A percentile compares a stretch with the other conserved stretches of the same genome.
Evolutionary conservation across 2,329 filamentous ascomycete genomes (phyloP).

Genomic region (Colletotrichum echinochloae): DNA sequence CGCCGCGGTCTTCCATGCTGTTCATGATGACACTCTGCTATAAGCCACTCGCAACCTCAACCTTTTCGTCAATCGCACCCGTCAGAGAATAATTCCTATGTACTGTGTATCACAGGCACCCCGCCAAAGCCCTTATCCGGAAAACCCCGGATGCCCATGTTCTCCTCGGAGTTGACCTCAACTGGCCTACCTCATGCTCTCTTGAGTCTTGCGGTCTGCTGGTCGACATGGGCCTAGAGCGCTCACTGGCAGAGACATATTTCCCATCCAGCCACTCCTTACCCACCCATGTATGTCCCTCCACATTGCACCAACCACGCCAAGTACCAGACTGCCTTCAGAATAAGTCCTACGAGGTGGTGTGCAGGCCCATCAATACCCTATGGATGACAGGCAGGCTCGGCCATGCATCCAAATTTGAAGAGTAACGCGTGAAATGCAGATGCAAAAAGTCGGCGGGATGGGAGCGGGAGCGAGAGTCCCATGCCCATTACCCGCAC

Average conservation of each 20-base stretch:
- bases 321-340: background rate
- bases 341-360: background rate
- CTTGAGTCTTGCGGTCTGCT: background rate
- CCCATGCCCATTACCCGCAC: background rate
- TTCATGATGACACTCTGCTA: constrained; percentile 19
- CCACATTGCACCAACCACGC: constrained; percentile 7
- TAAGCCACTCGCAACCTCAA: background rate
- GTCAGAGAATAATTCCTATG: background rate
- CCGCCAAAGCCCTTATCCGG: constrained; percentile 43
- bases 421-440: constrained; percentile 21
- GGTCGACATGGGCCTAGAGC: constrained; percentile 10
- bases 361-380: constrained; percentile 6
- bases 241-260: constrained; percentile 21
- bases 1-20: constrained; percentile 31
- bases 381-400: constrained; percentile 19
- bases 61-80: background rate
- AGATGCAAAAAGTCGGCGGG: constrained; percentile 12
- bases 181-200: constrained; percentile 25
- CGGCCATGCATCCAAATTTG: constrained; percentile 13
- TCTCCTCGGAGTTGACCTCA: constrained; percentile 33
- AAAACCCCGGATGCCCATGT: constrained; percentile 28
- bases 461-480: background rate
- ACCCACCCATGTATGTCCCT: background rate
- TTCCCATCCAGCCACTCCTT: constrained; percentile 15
- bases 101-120: constrained; percentile 44